Evolutionary conservation across 1,284 basidiomycete species (phyloP).

Genomic region (Leccinum fallax): DNA sequence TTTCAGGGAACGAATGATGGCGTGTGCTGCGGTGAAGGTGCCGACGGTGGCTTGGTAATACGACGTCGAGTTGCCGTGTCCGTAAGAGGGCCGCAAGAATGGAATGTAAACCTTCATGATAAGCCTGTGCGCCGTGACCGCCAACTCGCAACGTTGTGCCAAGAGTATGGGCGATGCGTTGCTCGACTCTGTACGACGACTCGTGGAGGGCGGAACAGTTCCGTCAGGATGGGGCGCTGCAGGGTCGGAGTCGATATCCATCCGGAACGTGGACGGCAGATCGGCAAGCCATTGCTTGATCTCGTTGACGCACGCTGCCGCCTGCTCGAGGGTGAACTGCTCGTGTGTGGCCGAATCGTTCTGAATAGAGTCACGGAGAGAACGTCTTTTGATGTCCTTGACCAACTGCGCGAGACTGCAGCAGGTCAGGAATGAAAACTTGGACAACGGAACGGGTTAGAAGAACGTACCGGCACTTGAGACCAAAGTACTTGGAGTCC

Average conservation of each 20-base stretch:
- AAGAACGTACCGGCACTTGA: slow-evolving; percentile 50
- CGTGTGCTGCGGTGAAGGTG: slow-evolving; percentile 61
- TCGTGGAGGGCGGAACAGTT: slow-evolving; percentile 6
- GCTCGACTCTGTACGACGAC: slow-evolving; percentile 16
- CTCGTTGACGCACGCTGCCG: slow-evolving; percentile 55
- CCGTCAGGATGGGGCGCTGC: slow-evolving; percentile 15
- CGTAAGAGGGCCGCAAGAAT: slow-evolving; percentile 47
- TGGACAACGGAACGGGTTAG: slow-evolving; percentile 7
- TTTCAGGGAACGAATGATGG: slow-evolving; percentile 52
- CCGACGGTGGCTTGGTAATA: slow-evolving; percentile 55
- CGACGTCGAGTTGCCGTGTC: slow-evolving; percentile 26
- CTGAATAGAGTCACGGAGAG: slow-evolving; percentile 39
- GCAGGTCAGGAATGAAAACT: slow-evolving; percentile 7
- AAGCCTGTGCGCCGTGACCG: slow-evolving; percentile 58
- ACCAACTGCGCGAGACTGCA: slow-evolving; percentile 49
- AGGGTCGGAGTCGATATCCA: slow-evolving; percentile 38
- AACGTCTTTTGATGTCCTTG: slow-evolving; percentile 51
- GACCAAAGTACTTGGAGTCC: slow-evolving; percentile 45
- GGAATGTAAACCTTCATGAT: slow-evolving; percentile 69
- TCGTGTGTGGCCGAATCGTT: slow-evolving; percentile 36
- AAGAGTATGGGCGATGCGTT: slow-evolving; percentile 39
- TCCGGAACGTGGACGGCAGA: slow-evolving; percentile 47
- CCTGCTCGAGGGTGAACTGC: slow-evolving; percentile 56
- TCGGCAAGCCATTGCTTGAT: slow-evolving; percentile 54
- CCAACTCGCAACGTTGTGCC: slow-evolving; percentile 59